Conservation (phyloP, 192 early-diverging fungal species). For the Linnemannia hyalina region DNA sequence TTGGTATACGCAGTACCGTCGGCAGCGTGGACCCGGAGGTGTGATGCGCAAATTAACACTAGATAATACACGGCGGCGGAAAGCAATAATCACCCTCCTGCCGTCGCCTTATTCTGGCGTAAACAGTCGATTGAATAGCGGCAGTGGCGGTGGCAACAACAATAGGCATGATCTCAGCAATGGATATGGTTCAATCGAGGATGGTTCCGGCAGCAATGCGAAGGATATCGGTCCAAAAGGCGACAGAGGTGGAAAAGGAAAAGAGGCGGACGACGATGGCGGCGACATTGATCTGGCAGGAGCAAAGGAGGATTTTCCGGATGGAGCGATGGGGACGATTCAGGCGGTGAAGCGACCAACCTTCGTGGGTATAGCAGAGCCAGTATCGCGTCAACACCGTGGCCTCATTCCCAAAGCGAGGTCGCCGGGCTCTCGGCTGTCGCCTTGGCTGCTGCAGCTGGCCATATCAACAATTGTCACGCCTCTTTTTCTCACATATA, state of each 20-base stretch:
- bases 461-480: background rate
- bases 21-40: constrained; percentile 10
- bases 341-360: constrained; percentile 14
- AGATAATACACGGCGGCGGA: constrained; percentile 19
- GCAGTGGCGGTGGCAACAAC: background rate
- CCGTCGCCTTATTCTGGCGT: background rate
- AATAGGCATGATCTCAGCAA: background rate
- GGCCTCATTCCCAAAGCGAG: constrained; percentile 28
- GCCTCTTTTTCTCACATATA: too few species aligned
- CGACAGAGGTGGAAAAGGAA: background rate
- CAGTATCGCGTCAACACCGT: background rate
- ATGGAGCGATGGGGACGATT: background rate
- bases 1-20: constrained; percentile 28
- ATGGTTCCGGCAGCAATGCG: background rate
- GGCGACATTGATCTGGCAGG: background rate
- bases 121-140: background rate
- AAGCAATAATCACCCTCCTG: constrained; percentile 1
- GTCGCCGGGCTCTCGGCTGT: background rate
- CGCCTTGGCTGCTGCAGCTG: background rate
- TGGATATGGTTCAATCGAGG: too few species aligned
- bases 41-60: constrained; percentile 19
- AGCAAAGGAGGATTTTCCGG: background rate
- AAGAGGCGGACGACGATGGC: background rate
- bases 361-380: background rate
- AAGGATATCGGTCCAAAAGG: background rate